These are phyloP conservation scores for Xylaria sp. DNA, from an alignment of 2,329 filamentous ascomycete genomes.

Conservation along the genomic window DNA sequence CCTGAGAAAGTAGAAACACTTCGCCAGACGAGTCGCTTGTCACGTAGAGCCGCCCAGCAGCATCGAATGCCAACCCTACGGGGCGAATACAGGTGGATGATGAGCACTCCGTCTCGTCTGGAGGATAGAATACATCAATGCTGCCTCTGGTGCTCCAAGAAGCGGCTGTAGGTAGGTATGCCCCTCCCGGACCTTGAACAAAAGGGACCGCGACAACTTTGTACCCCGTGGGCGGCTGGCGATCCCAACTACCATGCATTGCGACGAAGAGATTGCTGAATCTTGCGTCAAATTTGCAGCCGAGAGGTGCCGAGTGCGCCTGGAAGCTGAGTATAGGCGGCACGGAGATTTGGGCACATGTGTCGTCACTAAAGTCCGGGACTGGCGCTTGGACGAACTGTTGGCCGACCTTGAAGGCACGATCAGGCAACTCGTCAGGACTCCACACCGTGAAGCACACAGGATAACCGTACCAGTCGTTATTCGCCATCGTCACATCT, in stretches of 20 bases:
- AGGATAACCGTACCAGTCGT: constrained; percentile 71
- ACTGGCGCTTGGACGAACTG: constrained; percentile 50
- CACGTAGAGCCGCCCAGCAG: constrained; percentile 63
- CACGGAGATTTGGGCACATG: constrained; percentile 40
- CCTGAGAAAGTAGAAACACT: constrained; percentile 45
- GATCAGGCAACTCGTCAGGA: constrained; percentile 52
- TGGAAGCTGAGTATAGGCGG: constrained; percentile 61
- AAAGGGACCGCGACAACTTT: constrained; percentile 53
- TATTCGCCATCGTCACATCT: constrained; percentile 61
- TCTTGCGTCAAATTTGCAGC: constrained; percentile 69
- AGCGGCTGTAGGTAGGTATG: constrained; percentile 47
- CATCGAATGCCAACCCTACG: constrained; percentile 58
- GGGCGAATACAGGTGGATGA: constrained; percentile 63
- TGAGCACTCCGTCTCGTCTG: constrained; percentile 57
- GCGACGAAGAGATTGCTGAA: constrained; percentile 68
- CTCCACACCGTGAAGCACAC: constrained; percentile 55
- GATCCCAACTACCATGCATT: constrained; percentile 69
- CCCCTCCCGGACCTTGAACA: constrained; percentile 44
- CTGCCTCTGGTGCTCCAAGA: constrained; percentile 54
- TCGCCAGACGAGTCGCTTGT: constrained; percentile 66
- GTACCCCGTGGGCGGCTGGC: constrained; percentile 52
- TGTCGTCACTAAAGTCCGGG: constrained; percentile 44
- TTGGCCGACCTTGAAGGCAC: constrained; percentile 48
- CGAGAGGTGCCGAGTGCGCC: constrained; percentile 72
- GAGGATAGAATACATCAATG: constrained; percentile 62